These are phyloP conservation scores for Trifolium pratense DNA, from an alignment of 306 rosid genomes.

Conservation along the genomic window DNA sequence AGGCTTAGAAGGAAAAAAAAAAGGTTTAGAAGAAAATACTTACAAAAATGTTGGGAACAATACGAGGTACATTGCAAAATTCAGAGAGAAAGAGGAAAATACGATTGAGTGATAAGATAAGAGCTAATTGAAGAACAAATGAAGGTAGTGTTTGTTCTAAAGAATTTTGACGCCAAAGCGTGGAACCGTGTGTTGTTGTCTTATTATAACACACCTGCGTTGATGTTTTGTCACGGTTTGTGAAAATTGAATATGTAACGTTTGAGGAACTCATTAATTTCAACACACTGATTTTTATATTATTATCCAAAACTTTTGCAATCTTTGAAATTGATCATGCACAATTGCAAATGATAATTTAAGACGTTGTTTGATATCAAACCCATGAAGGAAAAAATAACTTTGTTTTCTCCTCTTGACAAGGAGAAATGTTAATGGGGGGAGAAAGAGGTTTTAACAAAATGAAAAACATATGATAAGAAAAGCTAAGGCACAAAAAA, in stretches of 20 bases:
- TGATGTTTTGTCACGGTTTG: background rate
- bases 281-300: background rate
- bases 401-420: background rate
- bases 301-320: background rate
- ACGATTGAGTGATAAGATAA: constrained; percentile 44
- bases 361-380: background rate
- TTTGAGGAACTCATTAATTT: background rate
- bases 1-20: background rate
- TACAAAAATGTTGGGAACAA: constrained; percentile 46
- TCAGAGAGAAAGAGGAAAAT: constrained; percentile 1
- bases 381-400: background rate
- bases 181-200: background rate
- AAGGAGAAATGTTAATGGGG: constrained; percentile 22
- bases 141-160: constrained; percentile 23
- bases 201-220: constrained; percentile 38
- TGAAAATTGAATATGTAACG: background rate
- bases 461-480: background rate
- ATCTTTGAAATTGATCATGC: background rate
- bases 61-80: constrained; percentile 40
- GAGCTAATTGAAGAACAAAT: constrained; percentile 43
- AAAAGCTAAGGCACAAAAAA: background rate
- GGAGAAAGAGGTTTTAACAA: background rate
- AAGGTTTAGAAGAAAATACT: constrained; percentile 20
- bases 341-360: background rate
- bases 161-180: constrained; percentile 46